Conservation (phyloP, 2,329 filamentous ascomycete genomes). For the Arthrobotrys sphaeroides region DNA sequence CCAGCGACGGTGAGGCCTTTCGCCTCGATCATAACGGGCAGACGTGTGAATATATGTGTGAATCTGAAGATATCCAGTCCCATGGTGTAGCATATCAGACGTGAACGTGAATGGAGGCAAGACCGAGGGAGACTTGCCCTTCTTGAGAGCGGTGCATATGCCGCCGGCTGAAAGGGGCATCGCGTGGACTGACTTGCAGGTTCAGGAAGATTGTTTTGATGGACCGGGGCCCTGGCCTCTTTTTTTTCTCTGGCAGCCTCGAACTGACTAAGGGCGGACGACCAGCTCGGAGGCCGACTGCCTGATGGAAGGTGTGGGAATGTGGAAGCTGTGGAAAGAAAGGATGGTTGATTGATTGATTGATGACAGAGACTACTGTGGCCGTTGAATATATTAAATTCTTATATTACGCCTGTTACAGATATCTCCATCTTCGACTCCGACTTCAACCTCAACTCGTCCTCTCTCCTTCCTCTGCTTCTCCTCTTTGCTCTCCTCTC, state of each 20-base stretch:
- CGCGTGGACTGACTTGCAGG: constrained; percentile 35
- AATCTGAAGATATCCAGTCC: background rate
- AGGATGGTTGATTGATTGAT: background rate
- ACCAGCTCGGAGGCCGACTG: constrained; percentile 40
- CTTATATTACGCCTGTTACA: background rate
- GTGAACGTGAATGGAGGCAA: constrained; percentile 11
- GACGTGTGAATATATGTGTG: background rate
- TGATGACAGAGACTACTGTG: background rate
- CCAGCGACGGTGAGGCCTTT: background rate
- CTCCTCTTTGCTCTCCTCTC: background rate
- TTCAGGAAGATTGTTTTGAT: constrained; percentile 49
- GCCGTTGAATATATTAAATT: background rate
- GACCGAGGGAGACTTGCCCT: constrained; percentile 10
- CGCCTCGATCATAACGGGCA: constrained; percentile 10
- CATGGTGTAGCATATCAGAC: background rate
- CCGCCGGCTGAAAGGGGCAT: constrained; percentile 23
- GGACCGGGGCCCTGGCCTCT: constrained; percentile 30
- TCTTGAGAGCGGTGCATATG: constrained; percentile 17
- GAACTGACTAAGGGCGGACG: background rate
- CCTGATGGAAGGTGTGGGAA: background rate
- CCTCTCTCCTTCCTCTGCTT: background rate
- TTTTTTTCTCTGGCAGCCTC: background rate
- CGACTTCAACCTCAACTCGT: background rate
- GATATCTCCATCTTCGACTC: background rate
- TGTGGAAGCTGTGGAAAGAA: constrained; percentile 22